Evolutionary conservation across 345 rosid genomes (phyloP).

Genomic region (Moricandia moricandioides): DNA sequence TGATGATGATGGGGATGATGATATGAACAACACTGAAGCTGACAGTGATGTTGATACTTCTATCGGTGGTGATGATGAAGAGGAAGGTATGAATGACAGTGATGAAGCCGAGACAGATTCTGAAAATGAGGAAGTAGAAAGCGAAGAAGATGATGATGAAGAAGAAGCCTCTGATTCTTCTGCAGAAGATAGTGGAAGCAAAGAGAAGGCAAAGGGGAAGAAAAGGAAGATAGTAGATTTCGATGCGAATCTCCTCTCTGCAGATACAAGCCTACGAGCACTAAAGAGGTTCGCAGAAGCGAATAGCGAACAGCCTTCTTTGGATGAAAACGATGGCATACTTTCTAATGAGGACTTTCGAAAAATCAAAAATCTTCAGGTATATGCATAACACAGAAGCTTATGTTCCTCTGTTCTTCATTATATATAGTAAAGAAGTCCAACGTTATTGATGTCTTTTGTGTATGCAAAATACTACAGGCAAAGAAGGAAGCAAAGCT

Average conservation of each 20-base stretch:
- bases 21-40: constrained; percentile 19
- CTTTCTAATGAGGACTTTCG: constrained; percentile 90
- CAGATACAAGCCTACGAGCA: constrained; percentile 84
- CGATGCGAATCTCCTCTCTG: constrained; percentile 62
- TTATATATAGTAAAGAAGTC: not conserved
- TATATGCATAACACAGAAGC: constrained; percentile 21
- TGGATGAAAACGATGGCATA: constrained; percentile 60
- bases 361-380: constrained; percentile 83
- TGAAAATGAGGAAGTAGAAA: constrained; percentile 34
- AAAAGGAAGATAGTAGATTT: constrained; percentile 77
- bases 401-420: not conserved
- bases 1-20: constrained; percentile 37
- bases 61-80: constrained; percentile 41
- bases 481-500: constrained; percentile 68
- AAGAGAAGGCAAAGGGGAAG: constrained; percentile 38
- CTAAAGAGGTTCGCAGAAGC: constrained; percentile 73
- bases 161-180: constrained; percentile 33
- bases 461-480: constrained; percentile 34
- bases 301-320: constrained; percentile 37
- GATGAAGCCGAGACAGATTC: constrained; percentile 37
- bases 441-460: constrained; percentile 7
- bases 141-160: constrained; percentile 37
- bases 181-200: constrained; percentile 24
- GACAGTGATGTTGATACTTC: constrained; percentile 47
- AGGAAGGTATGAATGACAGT: constrained; percentile 31